These are phyloP conservation scores for Phytopythium boreale DNA, from an alignment of 352 stramenopile species.

Conservation along the genomic window DNA sequence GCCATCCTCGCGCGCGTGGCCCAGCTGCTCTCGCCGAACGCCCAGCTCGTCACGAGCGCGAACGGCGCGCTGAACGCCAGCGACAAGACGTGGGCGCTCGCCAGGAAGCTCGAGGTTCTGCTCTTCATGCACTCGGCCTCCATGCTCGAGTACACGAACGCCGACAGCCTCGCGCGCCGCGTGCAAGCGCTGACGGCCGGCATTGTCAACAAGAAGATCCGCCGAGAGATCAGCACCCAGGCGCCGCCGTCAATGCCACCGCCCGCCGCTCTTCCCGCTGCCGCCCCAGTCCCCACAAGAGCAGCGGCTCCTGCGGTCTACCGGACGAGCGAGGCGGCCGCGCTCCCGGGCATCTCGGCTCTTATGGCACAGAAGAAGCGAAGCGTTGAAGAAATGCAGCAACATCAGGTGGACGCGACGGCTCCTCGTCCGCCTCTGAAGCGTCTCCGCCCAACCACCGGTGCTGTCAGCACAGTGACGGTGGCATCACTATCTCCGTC, in stretches of 20 bases:
- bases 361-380: slow-evolving; percentile 34
- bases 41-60: slow-evolving; percentile 26
- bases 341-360: slow-evolving; percentile 31
- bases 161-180: slow-evolving; percentile 71
- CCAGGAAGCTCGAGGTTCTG: slow-evolving; percentile 79
- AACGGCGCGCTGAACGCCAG: slow-evolving; percentile 3
- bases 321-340: slow-evolving; percentile 1
- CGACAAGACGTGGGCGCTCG: slow-evolving; percentile 65
- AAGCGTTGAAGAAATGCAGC: slow-evolving; percentile 30
- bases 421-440: not conserved
- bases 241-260: not conserved
- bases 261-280: not conserved
- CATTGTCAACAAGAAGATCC: slow-evolving; percentile 87
- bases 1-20: slow-evolving; percentile 66
- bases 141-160: slow-evolving; percentile 77
- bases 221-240: slow-evolving; percentile 28
- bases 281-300: not conserved
- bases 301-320: slow-evolving; percentile 6
- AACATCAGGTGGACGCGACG: not conserved
- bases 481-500: not conserved
- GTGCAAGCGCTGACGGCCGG: slow-evolving; percentile 75
- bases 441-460: not conserved
- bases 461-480: not conserved
- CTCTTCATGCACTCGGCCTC: slow-evolving; percentile 83
- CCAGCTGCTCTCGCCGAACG: slow-evolving; percentile 57